Percentiles rank a stretch among this genome's conserved stretches.
Conservation (phyloP, 2,329 filamentous ascomycete species). For the Alternaria metachromatica region DNA sequence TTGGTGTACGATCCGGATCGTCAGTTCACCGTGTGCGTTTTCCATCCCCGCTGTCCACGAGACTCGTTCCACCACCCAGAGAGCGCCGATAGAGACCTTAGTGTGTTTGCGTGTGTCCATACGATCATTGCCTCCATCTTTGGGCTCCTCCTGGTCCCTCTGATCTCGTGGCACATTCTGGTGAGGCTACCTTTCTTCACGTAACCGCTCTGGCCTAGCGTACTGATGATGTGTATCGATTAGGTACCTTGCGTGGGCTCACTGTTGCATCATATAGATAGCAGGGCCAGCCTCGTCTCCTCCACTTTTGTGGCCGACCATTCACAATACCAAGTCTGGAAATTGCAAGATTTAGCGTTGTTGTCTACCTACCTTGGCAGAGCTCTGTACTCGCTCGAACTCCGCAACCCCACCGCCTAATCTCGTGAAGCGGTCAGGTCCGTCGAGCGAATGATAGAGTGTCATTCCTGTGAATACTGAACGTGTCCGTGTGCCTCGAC, state of each 20-base stretch:
- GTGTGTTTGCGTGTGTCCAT: constrained; percentile 43
- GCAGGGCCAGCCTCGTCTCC: constrained; percentile 15
- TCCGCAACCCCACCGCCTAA: constrained; percentile 26
- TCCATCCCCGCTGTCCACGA: constrained; percentile 9
- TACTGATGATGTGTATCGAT: constrained; percentile 25
- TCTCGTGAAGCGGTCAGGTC: constrained; percentile 31
- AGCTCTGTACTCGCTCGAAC: constrained; percentile 5
- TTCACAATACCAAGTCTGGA: constrained; percentile 16
- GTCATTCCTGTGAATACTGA: constrained; percentile 24
- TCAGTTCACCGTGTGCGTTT: constrained; percentile 20
- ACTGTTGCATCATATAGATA: constrained; percentile 32
- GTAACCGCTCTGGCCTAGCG: constrained; percentile 18
- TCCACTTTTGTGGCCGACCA: constrained; percentile 12
- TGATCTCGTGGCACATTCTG: constrained; percentile 35
- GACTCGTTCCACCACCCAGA: constrained; percentile 29
- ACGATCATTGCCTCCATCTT: constrained; percentile 24
- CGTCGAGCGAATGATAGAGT: constrained; percentile 27
- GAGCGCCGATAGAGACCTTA: constrained; percentile 25
- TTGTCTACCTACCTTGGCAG: not conserved
- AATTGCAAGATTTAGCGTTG: constrained; percentile 11
- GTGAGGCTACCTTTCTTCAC: constrained; percentile 23
- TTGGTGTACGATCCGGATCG: constrained; percentile 10
- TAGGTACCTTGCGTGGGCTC: constrained; percentile 18
- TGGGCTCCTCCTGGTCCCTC: constrained; percentile 16
- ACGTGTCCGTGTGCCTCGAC: constrained; percentile 13